Percentiles rank a stretch among this genome's conserved stretches.
phyloP scores from a whole-genome alignment of 2,329 filamentous ascomycete genomes.

The Paraconiothyrium sp. region DNA sequence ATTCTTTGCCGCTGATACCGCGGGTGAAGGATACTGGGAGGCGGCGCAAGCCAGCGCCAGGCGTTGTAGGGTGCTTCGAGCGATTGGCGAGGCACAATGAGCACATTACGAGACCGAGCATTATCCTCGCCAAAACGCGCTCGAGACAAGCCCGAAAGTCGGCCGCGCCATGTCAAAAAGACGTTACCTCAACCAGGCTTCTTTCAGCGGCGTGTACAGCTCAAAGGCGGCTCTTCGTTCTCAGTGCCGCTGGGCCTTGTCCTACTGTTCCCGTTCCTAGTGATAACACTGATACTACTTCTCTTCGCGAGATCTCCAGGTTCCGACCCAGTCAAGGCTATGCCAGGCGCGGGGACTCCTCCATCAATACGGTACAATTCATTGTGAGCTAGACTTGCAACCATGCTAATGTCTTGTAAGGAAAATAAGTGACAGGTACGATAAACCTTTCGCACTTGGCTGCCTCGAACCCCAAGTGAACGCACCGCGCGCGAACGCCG shows the following conservation, averaged over 20 bases:
- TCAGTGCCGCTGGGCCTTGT: constrained; percentile 93
- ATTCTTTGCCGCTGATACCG: background rate
- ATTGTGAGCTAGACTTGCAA: background rate
- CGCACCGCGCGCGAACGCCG: constrained; percentile 86
- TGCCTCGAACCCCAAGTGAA: constrained; percentile 82
- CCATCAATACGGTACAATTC: constrained; percentile 82
- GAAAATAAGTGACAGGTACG: constrained; percentile 96
- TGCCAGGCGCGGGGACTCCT: constrained; percentile 81
- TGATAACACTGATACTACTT: constrained; percentile 88
- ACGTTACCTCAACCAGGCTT: constrained; percentile 72
- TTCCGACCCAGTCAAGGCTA: constrained; percentile 81
- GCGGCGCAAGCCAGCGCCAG: constrained; percentile 9
- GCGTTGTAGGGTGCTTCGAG: background rate
- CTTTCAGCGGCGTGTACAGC: constrained; percentile 83
- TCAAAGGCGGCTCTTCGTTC: constrained; percentile 90
- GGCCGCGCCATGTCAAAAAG: constrained; percentile 55
- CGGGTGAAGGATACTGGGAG: background rate
- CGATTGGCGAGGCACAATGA: constrained; percentile 45
- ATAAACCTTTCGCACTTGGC: constrained; percentile 94
- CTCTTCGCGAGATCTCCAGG: constrained; percentile 89
- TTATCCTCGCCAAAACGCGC: constrained; percentile 54
- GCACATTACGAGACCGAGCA: constrained; percentile 53
- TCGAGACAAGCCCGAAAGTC: constrained; percentile 55
- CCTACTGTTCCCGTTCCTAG: constrained; percentile 88
- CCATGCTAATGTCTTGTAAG: constrained; percentile 58